phyloP scores from a whole-genome alignment of 306 rosid species.

The Carpinus viminea region DNA sequence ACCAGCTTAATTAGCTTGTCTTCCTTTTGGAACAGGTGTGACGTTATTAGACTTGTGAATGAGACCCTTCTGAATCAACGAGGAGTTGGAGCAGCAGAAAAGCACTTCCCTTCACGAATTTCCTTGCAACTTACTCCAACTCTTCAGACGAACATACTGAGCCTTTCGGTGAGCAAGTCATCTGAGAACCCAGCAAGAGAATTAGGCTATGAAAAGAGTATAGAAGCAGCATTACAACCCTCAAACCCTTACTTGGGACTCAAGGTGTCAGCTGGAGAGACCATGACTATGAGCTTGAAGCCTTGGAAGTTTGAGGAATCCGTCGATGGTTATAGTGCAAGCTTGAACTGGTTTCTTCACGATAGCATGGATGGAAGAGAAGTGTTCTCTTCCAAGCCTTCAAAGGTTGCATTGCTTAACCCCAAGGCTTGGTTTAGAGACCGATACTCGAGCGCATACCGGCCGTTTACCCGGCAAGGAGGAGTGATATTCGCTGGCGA shows the following conservation, averaged over 20 bases:
- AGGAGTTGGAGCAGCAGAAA: conserved; percentile 75
- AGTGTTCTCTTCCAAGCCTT: conserved; percentile 73
- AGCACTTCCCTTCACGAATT: conserved; percentile 86
- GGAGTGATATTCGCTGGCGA: conserved; percentile 86
- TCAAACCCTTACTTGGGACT: conserved; percentile 59
- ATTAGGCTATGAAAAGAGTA: conserved; percentile 51
- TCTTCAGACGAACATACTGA: conserved; percentile 53
- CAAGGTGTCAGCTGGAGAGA: conserved; percentile 63
- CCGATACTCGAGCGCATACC: conserved; percentile 71
- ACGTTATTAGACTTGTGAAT: conserved; percentile 60
- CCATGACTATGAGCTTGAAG: conserved; percentile 56
- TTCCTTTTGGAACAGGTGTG: conserved; percentile 49
- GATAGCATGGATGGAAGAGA: conserved; percentile 75
- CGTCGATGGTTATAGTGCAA: conserved; percentile 72
- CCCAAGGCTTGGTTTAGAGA: conserved; percentile 84
- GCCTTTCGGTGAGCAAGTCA: conserved; percentile 81
- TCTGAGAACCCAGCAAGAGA: conserved; percentile 76
- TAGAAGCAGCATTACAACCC: conserved; percentile 78
- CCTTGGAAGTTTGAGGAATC: conserved; percentile 94
- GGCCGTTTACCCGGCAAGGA: conserved; percentile 91
- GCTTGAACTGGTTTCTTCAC: conserved; percentile 80
- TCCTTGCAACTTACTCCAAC: conserved; percentile 75
- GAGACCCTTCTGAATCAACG: conserved; percentile 60
- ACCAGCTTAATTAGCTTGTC: not conserved
- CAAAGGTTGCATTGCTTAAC: conserved; percentile 60